Percentiles rank a stretch among this genome's conserved stretches.
Conservation (phyloP, 2,329 filamentous ascomycete species). For the Alternaria dauci region DNA sequence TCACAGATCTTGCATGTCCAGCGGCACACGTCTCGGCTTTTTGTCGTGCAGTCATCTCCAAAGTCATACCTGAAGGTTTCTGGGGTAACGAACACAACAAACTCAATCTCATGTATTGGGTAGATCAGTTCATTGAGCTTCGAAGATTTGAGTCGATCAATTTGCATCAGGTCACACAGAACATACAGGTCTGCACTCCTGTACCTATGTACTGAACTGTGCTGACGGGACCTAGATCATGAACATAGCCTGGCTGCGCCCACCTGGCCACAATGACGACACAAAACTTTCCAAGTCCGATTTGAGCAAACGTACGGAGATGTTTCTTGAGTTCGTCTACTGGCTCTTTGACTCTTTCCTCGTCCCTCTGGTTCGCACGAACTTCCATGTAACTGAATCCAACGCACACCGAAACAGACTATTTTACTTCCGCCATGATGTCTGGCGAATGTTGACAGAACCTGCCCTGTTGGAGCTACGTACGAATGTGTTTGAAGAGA, state of each 20-base stretch:
- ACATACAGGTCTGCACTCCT: slow-evolving; percentile 68
- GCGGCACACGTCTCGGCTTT: slow-evolving; percentile 79
- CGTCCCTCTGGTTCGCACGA: slow-evolving; percentile 83
- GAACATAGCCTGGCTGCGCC: slow-evolving; percentile 75
- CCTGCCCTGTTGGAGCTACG: slow-evolving; percentile 75
- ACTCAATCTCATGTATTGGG: slow-evolving; percentile 66
- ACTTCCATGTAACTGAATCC: slow-evolving; percentile 96
- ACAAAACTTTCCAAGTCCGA: slow-evolving; percentile 75
- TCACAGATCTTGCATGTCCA: slow-evolving; percentile 75
- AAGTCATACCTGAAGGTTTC: slow-evolving; percentile 76
- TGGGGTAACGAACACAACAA: slow-evolving; percentile 78
- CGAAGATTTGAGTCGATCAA: slow-evolving; percentile 83
- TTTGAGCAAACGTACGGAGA: slow-evolving; percentile 75
- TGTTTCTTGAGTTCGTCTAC: slow-evolving; percentile 87
- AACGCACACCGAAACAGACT: slow-evolving; percentile 79
- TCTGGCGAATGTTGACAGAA: slow-evolving; percentile 81
- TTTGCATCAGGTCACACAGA: slow-evolving; percentile 79
- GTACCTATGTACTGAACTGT: slow-evolving; percentile 14
- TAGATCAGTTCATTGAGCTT: slow-evolving; percentile 81
- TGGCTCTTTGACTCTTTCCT: slow-evolving; percentile 92
- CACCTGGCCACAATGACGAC: slow-evolving; percentile 55
- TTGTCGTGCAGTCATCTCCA: slow-evolving; percentile 77
- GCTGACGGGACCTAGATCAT: slow-evolving; percentile 62
- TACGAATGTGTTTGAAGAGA: slow-evolving; percentile 77
- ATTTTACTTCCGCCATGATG: slow-evolving; percentile 94